phyloP scores from a whole-genome alignment of 805 yeast species.

The Sporopachydermia quercuum region DNA sequence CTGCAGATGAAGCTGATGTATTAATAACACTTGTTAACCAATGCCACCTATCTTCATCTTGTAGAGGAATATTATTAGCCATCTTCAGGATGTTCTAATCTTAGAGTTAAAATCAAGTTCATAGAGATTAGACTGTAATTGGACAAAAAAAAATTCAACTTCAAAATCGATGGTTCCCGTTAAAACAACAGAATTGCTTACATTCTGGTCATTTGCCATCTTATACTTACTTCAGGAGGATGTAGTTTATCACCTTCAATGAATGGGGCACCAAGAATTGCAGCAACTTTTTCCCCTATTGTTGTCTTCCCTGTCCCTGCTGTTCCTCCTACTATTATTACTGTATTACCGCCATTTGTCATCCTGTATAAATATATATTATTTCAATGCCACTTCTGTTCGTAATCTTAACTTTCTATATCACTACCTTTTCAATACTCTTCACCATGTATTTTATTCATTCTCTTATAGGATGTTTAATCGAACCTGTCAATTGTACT shows the following conservation, averaged over 20 bases:
- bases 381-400: too few relatives aligned
- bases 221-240: constrained; percentile 26
- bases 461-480: too few relatives aligned
- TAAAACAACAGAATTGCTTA: not conserved
- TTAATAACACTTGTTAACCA: constrained; percentile 54
- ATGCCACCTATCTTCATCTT: constrained; percentile 85
- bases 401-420: too few relatives aligned
- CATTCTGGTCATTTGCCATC: not conserved
- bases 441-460: constrained; percentile 1
- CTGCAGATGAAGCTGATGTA: constrained; percentile 25
- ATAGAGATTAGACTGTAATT: constrained; percentile 6
- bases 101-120: not conserved
- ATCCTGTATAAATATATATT: not conserved
- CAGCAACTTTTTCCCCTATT: constrained; percentile 39
- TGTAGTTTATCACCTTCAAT: constrained; percentile 82
- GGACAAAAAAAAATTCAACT: not conserved
- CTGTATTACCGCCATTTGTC: not conserved
- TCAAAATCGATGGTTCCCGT: not conserved
- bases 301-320: constrained; percentile 94
- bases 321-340: constrained; percentile 72
- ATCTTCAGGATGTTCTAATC: constrained; percentile 59
- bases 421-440: not conserved
- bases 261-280: constrained; percentile 34
- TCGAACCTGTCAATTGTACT: too few relatives aligned
- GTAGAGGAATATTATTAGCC: constrained; percentile 65